Evolutionary conservation across 805 yeast genomes (phyloP).

Genomic region (Wickerhamiella kurtzmanii): DNA sequence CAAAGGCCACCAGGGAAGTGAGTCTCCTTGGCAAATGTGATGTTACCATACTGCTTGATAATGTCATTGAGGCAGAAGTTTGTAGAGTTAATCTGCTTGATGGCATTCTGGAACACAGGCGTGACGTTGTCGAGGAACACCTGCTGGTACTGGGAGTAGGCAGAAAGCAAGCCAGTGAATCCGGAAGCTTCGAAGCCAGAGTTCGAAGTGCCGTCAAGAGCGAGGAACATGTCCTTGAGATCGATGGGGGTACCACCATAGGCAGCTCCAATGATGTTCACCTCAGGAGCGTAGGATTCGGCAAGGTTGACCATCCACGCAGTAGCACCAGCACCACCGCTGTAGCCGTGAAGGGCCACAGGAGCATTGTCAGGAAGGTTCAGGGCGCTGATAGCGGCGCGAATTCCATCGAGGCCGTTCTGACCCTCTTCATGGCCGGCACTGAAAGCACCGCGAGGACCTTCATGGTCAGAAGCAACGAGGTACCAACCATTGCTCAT

Average conservation of each 20-base stretch:
- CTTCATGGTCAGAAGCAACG: conserved; percentile 23
- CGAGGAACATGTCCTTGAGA: conserved; percentile 8
- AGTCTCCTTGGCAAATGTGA: neutral
- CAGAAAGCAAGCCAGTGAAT: conserved; percentile 16
- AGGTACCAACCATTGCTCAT: conserved; percentile 12
- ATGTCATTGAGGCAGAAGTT: neutral
- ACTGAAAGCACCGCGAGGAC: conserved; percentile 20
- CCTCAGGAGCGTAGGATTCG: conserved; percentile 20
- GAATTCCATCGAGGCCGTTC: conserved; percentile 19
- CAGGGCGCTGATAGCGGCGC: conserved; percentile 12
- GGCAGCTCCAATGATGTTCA: conserved; percentile 18
- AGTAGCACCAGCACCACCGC: conserved; percentile 15
- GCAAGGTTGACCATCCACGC: conserved; percentile 23
- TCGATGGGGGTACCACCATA: conserved; percentile 13
- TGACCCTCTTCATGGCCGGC: conserved; percentile 21
- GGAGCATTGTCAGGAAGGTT: neutral
- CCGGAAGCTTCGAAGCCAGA: conserved; percentile 20
- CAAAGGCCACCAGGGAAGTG: neutral
- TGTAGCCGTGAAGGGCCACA: conserved; percentile 8
- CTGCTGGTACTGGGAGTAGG: conserved; percentile 14
- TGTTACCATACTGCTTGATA: neutral
- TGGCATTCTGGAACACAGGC: neutral
- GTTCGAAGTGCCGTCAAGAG: conserved; percentile 8
- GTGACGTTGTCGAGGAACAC: neutral
- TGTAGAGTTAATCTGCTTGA: neutral